Conservation (phyloP, 805 yeast species). For the Starmerella bacillaris region DNA sequence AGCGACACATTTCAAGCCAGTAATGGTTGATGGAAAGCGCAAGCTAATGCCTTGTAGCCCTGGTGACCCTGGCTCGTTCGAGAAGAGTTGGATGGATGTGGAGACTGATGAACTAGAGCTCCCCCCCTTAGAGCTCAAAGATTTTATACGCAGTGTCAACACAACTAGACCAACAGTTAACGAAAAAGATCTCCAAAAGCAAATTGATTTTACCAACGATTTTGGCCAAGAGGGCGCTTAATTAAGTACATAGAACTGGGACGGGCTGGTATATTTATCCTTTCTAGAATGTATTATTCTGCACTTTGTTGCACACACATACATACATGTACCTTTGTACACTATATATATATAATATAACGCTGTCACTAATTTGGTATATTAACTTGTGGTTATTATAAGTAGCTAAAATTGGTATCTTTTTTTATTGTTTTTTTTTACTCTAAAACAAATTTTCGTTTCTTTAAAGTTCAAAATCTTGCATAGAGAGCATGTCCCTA, state of each 20-base stretch:
- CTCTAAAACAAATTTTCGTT: too few species aligned
- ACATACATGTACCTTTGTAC: too few species aligned
- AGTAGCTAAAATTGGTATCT: neutral
- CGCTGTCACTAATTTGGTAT: too few species aligned
- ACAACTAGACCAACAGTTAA: conserved; percentile 91
- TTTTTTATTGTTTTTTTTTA: neutral
- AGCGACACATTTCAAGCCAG: conserved; percentile 77
- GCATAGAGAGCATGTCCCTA: too few species aligned
- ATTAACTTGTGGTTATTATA: too few species aligned
- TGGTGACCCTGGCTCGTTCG: conserved; percentile 73
- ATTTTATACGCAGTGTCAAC: conserved; percentile 81
- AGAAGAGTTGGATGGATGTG: conserved; percentile 85
- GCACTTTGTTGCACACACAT: too few species aligned
- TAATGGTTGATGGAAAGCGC: conserved; percentile 19
- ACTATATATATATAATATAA: too few species aligned
- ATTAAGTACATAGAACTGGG: too few species aligned
- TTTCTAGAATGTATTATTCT: too few species aligned
- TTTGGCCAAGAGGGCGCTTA: conserved; percentile 95
- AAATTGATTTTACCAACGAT: conserved; percentile 75
- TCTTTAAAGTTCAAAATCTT: too few species aligned
- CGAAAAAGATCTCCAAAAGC: conserved; percentile 60
- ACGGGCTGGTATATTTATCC: too few species aligned
- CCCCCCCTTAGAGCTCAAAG: conserved; percentile 78
- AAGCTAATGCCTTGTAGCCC: conserved; percentile 89
- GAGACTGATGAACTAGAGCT: conserved; percentile 77